A percentile compares a stretch with the other conserved stretches of the same genome.
Evolutionary conservation across 2,329 filamentous ascomycete genomes (phyloP).

Genomic region (Pseudonectria buxi): DNA sequence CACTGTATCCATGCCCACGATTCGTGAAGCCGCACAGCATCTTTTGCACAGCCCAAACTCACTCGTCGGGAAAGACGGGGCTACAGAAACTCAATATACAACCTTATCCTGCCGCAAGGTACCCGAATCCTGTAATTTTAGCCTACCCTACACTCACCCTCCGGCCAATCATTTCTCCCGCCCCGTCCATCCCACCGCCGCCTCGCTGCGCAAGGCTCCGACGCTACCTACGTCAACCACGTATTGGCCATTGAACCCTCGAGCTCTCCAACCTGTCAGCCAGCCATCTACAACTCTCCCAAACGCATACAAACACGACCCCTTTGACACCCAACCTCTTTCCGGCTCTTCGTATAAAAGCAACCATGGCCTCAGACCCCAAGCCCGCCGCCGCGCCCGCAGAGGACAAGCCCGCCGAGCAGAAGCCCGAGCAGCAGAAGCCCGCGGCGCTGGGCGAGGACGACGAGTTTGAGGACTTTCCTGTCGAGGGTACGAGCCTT

Average conservation of each 20-base stretch:
- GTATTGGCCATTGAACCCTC: constrained; percentile 2
- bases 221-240: background rate
- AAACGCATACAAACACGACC: background rate
- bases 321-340: background rate
- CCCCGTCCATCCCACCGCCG: constrained; percentile 4
- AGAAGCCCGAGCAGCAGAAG: constrained; percentile 21
- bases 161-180: constrained; percentile 11
- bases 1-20: too few species aligned
- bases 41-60: too few species aligned
- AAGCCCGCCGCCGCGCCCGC: constrained; percentile 21
- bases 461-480: constrained; percentile 98
- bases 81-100: too few species aligned
- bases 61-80: too few species aligned
- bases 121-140: too few species aligned
- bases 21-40: too few species aligned
- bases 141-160: background rate
- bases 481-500: constrained; percentile 76
- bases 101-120: too few species aligned
- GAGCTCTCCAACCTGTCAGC: background rate
- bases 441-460: constrained; percentile 79
- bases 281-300: background rate
- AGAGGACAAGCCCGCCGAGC: constrained; percentile 19
- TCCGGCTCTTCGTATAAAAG: background rate
- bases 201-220: constrained; percentile 13
- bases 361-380: constrained; percentile 19